These are phyloP conservation scores for Phytophthora pistaciae DNA, from an alignment of 352 stramenopile species.

Conservation along the genomic window DNA sequence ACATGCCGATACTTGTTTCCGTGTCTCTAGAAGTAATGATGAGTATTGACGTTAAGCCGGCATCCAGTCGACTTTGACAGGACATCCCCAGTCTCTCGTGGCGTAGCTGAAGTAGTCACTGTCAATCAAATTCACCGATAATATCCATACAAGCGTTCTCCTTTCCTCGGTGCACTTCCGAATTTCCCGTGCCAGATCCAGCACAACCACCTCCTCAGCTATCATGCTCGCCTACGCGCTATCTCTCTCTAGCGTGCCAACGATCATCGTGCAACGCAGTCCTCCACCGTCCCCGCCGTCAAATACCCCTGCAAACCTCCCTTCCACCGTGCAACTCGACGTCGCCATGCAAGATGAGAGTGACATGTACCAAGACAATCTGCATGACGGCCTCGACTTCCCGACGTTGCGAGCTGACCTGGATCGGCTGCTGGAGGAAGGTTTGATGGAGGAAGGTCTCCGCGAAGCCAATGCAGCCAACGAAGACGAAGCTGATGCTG, in stretches of 20 bases:
- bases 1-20: no score
- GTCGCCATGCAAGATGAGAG: conserved; percentile 8
- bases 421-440: conserved; percentile 36
- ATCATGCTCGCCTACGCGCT: conserved; percentile 32
- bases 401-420: conserved; percentile 26
- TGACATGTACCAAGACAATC: conserved; percentile 6
- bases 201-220: background rate
- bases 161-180: conserved; percentile 24
- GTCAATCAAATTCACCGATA: background rate
- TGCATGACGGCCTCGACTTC: conserved; percentile 38
- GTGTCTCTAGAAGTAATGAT: no score
- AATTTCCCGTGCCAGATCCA: conserved; percentile 17
- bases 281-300: background rate
- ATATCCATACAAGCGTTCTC: background rate
- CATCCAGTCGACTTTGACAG: no score
- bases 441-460: conserved; percentile 18
- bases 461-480: background rate
- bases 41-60: no score
- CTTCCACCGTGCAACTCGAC: background rate
- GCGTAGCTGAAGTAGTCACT: background rate
- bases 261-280: conserved; percentile 1
- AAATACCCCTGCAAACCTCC: conserved; percentile 4
- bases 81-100: no score
- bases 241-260: conserved; percentile 8
- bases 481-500: conserved; percentile 1